Conservation (phyloP, 75 land plant genomes). For the Gnetum montanum region DNA sequence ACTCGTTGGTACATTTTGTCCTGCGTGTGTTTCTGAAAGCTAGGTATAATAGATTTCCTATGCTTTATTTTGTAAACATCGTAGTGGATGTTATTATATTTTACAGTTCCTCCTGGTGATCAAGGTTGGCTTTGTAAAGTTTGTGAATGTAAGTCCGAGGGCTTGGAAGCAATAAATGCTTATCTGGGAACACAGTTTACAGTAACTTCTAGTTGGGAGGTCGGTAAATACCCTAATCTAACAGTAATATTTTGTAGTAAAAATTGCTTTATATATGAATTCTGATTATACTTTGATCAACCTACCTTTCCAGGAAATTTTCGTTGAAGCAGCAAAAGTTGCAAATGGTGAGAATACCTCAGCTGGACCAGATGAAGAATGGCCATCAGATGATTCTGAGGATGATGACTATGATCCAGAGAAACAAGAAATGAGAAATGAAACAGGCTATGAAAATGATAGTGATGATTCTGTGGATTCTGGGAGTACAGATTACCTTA, state of each 20-base stretch:
- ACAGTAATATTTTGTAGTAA: background rate
- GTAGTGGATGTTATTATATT: too few species aligned
- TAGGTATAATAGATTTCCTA: too few species aligned
- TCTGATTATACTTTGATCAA: constrained; percentile 5
- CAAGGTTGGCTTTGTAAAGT: constrained; percentile 82
- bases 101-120: constrained; percentile 70
- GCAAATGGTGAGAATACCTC: constrained; percentile 23
- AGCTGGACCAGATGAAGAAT: constrained; percentile 32
- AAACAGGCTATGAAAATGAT: constrained; percentile 16
- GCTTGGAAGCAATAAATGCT: constrained; percentile 68
- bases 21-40: background rate
- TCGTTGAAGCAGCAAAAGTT: constrained; percentile 47
- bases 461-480: constrained; percentile 18
- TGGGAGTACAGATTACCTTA: constrained; percentile 24
- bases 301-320: constrained; percentile 56
- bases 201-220: constrained; percentile 59
- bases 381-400: constrained; percentile 86
- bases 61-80: too few species aligned
- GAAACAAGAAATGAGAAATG: constrained; percentile 13
- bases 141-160: constrained; percentile 62
- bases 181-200: constrained; percentile 62
- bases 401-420: constrained; percentile 86
- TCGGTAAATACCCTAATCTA: constrained; percentile 12
- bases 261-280: background rate
- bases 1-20: background rate